Conservation (phyloP, 495 filamentous ascomycete genomes). For the Pyrenopolyporus hunteri region DNA sequence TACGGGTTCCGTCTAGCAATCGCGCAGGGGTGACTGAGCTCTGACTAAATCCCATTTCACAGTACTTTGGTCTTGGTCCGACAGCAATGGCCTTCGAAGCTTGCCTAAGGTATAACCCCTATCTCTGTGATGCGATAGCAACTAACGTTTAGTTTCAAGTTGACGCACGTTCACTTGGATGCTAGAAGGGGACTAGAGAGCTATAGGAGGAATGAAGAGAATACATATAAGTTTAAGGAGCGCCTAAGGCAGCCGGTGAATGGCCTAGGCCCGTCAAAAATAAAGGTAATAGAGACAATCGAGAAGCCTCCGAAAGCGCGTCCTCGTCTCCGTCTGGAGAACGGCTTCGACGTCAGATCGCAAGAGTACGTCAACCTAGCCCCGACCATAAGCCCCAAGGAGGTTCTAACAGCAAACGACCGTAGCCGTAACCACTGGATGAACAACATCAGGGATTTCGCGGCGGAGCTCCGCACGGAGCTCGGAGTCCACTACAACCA, state of each 20-base stretch:
- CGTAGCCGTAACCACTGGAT: slow-evolving; percentile 37
- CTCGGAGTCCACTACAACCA: slow-evolving; percentile 25
- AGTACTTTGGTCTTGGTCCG: slow-evolving; percentile 23
- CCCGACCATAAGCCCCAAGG: background rate
- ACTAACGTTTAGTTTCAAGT: background rate
- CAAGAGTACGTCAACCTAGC: slow-evolving; percentile 11
- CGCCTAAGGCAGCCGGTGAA: slow-evolving; percentile 6
- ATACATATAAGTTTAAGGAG: slow-evolving; percentile 12
- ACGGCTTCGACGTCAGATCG: slow-evolving; percentile 30
- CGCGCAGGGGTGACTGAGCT: slow-evolving; percentile 9
- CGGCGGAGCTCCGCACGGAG: slow-evolving; percentile 18
- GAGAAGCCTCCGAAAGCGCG: slow-evolving; percentile 14
- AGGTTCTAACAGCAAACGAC: background rate
- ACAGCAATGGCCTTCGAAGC: slow-evolving; percentile 13
- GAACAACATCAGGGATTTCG: slow-evolving; percentile 37
- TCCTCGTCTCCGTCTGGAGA: slow-evolving; percentile 1
- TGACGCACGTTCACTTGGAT: slow-evolving; percentile 13
- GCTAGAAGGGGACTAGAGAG: slow-evolving; percentile 12
- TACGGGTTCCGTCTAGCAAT: slow-evolving; percentile 32
- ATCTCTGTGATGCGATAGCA: background rate
- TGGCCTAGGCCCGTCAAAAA: background rate
- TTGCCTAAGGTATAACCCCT: slow-evolving; percentile 11
- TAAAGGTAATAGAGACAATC: slow-evolving; percentile 8
- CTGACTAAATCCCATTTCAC: background rate
- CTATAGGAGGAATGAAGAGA: slow-evolving; percentile 12